Evolutionary conservation across 805 yeast genomes (phyloP), one percentile per base, ranked within the genome.

Genomic region (Kregervanrija fluxuum): DNA sequence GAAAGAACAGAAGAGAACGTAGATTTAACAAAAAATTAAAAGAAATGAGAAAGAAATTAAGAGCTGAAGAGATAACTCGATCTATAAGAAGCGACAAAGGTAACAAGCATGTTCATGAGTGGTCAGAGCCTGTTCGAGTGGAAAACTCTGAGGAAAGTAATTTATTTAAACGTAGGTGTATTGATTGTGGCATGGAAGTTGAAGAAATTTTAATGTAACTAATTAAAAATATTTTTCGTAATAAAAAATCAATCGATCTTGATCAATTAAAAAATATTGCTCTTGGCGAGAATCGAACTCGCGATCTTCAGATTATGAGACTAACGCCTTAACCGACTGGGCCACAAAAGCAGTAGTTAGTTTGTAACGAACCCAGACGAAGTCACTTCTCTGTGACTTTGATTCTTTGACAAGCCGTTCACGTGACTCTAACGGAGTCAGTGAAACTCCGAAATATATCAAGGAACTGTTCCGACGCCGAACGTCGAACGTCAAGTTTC

Each of bases 1-100:
- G 86, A 49, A 70, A 86, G 14, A 75, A 77, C 46, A 69, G 96
- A 42, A 74, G 85, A 48, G 96, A 89, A 50, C 80, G 80, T 56
- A 80, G 80, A 61, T 93, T 86, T 61, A 80, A 85, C 51, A 74
- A 74, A n/a, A 81, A 84, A 56, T 68, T 93, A 57, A 71, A 73
- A 53, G 95, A 90, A 55, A 91, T 93, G 96, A 71, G 97, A 49
- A 80, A 85, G 60, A 82, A 85, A 54, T 85, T 97, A 2, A 73
- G 99, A 54, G 97, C 99, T 0, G 96, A 90, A 60, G 93, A 85
- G 57, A 80, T 73, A 56, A 89, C 95, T 1, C 74, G 89, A 54
- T 75, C 76, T 53, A 54, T 84, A 17, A 71, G 90, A 35, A 77
- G 79, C 45, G 79, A 79, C 3, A 69, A 76, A 49, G 51, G 50